Base-by-base conservation (phyloP, 1,284 basidiomycete species). In the Cryptococcus maquisensis region DNA sequence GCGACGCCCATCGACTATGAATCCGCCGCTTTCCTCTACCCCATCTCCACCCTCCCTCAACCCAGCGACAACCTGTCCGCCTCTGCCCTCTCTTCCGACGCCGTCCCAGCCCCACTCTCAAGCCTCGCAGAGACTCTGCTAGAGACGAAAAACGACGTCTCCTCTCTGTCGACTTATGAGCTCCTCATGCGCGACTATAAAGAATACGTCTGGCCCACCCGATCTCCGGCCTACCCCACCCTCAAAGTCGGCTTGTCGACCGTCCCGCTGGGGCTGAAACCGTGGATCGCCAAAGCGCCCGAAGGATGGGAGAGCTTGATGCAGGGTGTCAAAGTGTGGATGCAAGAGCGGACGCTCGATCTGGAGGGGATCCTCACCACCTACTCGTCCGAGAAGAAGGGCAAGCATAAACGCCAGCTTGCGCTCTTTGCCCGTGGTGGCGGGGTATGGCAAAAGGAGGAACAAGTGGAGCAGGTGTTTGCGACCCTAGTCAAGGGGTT, bases 151-250 rank as follows among this genome's bases (percentile, higher is more conserved):
- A 69, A 67, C 4, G 82, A 87, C 57, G 79, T 97, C 9, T 81
- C 82, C 0, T 81, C 84, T 57, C 80, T 98, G 24, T 78, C 77
- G 35, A 84, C 85, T 0, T 79, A 82, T 47, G 90, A 97, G 65
- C 82, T 97, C 26, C 81, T 98, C 4, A 80, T 87, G 18, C 79
- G 95, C 18, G 95, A 98, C 74, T 98, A 94, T 81, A 98, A 98
- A 74, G 85, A 94, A 66, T 94, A 91, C 70, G 65, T 69, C 3
- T 77, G 82, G 63, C 71, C 74, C 2, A 81, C 82, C 0, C 57
- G 55, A 3, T 66, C 64, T 1, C 18, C 23, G 3, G n/a, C 51
- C 2, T 67, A 70, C 72, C 48, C 68, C 64, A 41, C 74, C 4
- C 57, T 73, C 50, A 77, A 73, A 3, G 79, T 82, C 4, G 92